Conservation (phyloP, 768 basidiomycete genomes). For the Terana coerulea region DNA sequence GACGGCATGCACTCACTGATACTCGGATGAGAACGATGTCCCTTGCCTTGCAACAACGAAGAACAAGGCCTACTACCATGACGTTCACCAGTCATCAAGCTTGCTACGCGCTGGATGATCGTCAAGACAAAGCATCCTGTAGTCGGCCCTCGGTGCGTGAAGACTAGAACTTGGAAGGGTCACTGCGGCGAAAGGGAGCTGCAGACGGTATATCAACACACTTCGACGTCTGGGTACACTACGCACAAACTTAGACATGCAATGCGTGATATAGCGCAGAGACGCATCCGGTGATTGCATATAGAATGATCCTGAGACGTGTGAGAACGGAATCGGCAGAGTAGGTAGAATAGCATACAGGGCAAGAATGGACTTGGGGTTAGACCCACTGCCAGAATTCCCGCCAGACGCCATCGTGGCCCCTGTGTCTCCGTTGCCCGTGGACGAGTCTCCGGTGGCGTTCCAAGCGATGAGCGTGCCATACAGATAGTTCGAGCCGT, state of each 20-base stretch:
- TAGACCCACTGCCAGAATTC: conserved; percentile 48
- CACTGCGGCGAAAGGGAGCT: too few relatives aligned
- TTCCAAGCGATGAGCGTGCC: conserved; percentile 67
- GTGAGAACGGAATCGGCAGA: background rate
- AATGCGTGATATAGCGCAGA: conserved; percentile 81
- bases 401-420: background rate
- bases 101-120: too few relatives aligned
- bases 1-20: too few relatives aligned
- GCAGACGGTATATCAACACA: too few relatives aligned
- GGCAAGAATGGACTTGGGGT: conserved; percentile 17
- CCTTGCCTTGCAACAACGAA: too few relatives aligned
- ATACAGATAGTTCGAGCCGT: conserved; percentile 59
- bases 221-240: background rate
- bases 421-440: conserved; percentile 20
- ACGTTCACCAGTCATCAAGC: too few relatives aligned
- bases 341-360: background rate
- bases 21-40: too few relatives aligned
- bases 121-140: too few relatives aligned
- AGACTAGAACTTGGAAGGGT: too few relatives aligned
- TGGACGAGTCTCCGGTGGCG: conserved; percentile 38
- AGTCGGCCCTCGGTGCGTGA: too few relatives aligned
- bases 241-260: conserved; percentile 81
- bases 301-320: conserved; percentile 73
- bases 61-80: too few relatives aligned
- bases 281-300: conserved; percentile 87